Evolutionary conservation across 371 early-diverging fungal genomes (phyloP).

Genomic region (Actinomortierella wolfii): DNA sequence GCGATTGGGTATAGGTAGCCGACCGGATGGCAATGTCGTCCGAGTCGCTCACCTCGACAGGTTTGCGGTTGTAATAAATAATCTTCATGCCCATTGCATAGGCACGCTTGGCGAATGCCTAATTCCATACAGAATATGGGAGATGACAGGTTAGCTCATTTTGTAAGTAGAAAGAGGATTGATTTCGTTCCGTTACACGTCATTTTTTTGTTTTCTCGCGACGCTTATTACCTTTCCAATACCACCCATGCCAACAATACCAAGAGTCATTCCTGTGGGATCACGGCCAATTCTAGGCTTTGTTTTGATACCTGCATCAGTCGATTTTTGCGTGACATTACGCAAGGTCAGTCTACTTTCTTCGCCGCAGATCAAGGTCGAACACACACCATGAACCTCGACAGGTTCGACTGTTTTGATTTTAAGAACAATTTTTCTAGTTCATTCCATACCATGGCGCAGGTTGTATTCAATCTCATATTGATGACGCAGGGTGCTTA

Average conservation of each 20-base stretch:
- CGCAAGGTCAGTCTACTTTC: too few relatives aligned
- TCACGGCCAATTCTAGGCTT: conserved; percentile 53
- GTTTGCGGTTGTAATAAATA: conserved; percentile 58
- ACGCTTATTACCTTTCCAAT: conserved; percentile 48
- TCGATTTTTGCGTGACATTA: too few relatives aligned
- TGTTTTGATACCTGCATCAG: conserved; percentile 4
- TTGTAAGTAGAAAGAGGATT: too few relatives aligned
- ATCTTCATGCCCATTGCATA: conserved; percentile 59
- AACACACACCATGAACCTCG: too few relatives aligned
- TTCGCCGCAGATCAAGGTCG: too few relatives aligned
- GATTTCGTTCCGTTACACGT: too few relatives aligned
- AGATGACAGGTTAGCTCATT: too few relatives aligned
- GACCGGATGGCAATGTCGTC: conserved; percentile 6
- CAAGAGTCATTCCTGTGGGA: conserved; percentile 54
- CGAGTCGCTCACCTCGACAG: conserved; percentile 11
- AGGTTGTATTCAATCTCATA: conserved; percentile 50
- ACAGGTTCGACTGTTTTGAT: too few relatives aligned
- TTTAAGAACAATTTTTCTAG: conserved; percentile 7
- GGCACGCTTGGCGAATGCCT: conserved; percentile 59
- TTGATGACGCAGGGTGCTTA: conserved; percentile 54
- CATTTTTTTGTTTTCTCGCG: neutral
- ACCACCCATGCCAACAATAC: conserved; percentile 67
- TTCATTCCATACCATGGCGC: conserved; percentile 41
- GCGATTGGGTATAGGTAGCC: conserved; percentile 14
- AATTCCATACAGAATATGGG: neutral